Conservation (phyloP, 345 rosid genomes). For the Acer saccharum region DNA sequence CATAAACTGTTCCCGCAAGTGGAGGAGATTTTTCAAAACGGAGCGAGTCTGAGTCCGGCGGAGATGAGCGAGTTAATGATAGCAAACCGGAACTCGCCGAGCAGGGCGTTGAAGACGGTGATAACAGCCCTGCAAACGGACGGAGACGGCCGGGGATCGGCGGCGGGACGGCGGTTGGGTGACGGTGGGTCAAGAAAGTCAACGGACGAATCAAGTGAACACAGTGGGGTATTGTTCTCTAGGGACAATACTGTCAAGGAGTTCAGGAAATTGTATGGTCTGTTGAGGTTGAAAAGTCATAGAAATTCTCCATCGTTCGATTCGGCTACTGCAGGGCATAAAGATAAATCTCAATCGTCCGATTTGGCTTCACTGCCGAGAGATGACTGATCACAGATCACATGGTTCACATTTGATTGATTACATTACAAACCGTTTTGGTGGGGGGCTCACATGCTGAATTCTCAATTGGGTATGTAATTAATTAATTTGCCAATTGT, state of each 20-base stretch:
- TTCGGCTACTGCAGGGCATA: conserved; percentile 27
- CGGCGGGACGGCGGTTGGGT: conserved; percentile 35
- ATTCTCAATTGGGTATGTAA: conserved; percentile 1
- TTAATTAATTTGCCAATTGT: neutral
- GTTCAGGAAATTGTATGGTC: conserved; percentile 66
- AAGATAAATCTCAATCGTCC: conserved; percentile 46
- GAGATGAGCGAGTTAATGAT: conserved; percentile 95
- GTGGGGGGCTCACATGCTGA: conserved; percentile 1
- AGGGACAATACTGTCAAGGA: conserved; percentile 67
- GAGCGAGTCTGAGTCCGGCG: conserved; percentile 79
- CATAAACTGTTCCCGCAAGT: conserved; percentile 90
- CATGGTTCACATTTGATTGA: conserved; percentile 11
- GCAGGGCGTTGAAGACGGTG: conserved; percentile 86
- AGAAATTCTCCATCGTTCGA: conserved; percentile 54
- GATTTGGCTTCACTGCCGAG: conserved; percentile 37
- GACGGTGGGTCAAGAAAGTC: conserved; percentile 42
- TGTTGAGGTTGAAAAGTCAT: conserved; percentile 55
- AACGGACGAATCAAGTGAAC: conserved; percentile 38
- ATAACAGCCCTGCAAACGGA: conserved; percentile 77
- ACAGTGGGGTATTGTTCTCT: conserved; percentile 44
- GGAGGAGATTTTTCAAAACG: conserved; percentile 79
- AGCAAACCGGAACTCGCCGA: conserved; percentile 87
- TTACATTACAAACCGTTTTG: neutral
- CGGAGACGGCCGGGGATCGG: conserved; percentile 54
- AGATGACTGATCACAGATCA: conserved; percentile 30